Evolutionary conservation across 495 filamentous ascomycete species (phyloP).

Genomic region (Xanthoparmelia taractica): DNA sequence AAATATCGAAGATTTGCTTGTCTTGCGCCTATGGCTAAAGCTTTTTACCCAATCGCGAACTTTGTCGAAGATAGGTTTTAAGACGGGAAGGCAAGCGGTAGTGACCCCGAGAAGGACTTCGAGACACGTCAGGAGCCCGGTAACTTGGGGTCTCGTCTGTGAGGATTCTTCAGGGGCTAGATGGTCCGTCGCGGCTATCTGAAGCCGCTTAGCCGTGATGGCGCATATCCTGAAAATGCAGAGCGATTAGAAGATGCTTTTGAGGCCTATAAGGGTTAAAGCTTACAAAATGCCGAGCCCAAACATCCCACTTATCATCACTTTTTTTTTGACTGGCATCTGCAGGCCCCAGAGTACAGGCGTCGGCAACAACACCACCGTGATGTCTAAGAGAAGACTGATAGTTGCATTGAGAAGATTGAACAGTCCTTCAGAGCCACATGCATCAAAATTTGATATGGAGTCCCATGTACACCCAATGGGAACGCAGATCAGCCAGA

Average conservation of each 20-base stretch:
- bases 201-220: conserved; percentile 12
- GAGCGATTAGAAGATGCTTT: background rate
- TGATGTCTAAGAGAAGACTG: conserved; percentile 33
- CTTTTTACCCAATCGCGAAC: background rate
- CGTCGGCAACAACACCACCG: conserved; percentile 37
- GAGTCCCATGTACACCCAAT: conserved; percentile 28
- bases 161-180: background rate
- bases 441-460: conserved; percentile 21
- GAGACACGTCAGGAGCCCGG: conserved; percentile 10
- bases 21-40: background rate
- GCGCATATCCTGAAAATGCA: conserved; percentile 14
- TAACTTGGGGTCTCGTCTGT: too few relatives aligned
- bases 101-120: conserved; percentile 21
- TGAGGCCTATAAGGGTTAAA: background rate
- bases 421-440: conserved; percentile 26
- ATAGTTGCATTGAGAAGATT: conserved; percentile 28
- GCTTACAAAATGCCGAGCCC: conserved; percentile 20
- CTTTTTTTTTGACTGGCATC: conserved; percentile 32
- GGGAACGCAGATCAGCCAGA: conserved; percentile 26
- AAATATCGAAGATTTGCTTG: conserved; percentile 1
- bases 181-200: background rate
- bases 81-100: conserved; percentile 21
- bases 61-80: conserved; percentile 20
- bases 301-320: conserved; percentile 23
- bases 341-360: conserved; percentile 37